Percentiles rank a stretch among this genome's conserved stretches.
Conservation (phyloP, 1,284 basidiomycete species). For the Ganoderma boninense region DNA sequence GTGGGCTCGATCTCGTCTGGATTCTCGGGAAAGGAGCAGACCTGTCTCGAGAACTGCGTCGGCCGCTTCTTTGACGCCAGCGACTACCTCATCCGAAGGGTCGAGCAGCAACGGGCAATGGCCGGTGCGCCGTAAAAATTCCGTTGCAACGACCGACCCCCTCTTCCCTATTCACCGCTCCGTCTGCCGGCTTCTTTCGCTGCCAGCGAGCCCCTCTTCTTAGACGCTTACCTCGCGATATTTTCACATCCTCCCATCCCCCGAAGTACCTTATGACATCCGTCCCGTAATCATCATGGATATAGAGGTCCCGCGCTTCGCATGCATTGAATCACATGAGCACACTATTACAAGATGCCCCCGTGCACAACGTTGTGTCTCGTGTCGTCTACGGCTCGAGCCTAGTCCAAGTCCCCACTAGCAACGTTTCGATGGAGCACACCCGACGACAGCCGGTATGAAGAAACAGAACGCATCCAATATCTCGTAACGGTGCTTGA, state of each 20-base stretch:
- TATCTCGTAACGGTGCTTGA: constrained; percentile 61
- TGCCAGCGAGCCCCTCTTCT: not conserved
- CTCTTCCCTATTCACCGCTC: not conserved
- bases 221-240: constrained; percentile 3
- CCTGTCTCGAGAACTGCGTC: constrained; percentile 91
- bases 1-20: constrained; percentile 33
- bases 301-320: constrained; percentile 13
- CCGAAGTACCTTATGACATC: constrained; percentile 11
- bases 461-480: constrained; percentile 77
- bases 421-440: constrained; percentile 53
- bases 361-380: not conserved
- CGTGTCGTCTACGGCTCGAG: not conserved
- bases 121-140: constrained; percentile 16
- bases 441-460: constrained; percentile 62
- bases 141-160: constrained; percentile 8
- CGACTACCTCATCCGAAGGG: constrained; percentile 83
- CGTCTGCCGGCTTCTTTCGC: not conserved
- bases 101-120: constrained; percentile 66
- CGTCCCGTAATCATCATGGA: constrained; percentile 9
- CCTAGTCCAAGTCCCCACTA: not conserved
- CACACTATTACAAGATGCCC: constrained; percentile 7
- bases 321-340: constrained; percentile 8
- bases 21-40: constrained; percentile 87
- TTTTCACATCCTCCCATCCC: constrained; percentile 10
- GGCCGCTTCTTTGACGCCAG: constrained; percentile 96